Base-by-base conservation (phyloP, 2,329 filamentous ascomycete genomes). In the Calonectria fujianensis region DNA sequence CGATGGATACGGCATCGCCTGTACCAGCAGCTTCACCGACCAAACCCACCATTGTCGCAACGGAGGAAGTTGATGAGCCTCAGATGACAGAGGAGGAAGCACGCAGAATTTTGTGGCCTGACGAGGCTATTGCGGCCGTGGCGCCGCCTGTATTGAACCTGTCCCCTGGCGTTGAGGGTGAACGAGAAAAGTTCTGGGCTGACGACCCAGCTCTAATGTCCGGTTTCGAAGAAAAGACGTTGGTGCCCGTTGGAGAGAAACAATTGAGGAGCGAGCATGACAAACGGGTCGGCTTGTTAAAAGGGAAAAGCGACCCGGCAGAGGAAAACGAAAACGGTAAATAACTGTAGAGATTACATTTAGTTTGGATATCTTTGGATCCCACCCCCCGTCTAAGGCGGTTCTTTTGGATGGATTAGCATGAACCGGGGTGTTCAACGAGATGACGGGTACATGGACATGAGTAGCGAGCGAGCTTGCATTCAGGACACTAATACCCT, bases 11-110 rank as follows among this genome's bases (percentile, higher is more conserved):
- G 51, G 73, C 71, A 10, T 35, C 67, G 13, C 65, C 70, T n/a
- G 69, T 73, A 8, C 11, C 41, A 18, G 32, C 65, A 0, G 31
- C 54, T 14, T 75, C 78, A 2, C 65, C 77, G 1, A 41, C 51
- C 8, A 67, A 78, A 9, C 68, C 75, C 13, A 78, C 67, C 24
- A 31, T 71, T 20, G 37, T 73, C 13, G 57, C 68, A 9, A 72
- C 64, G 7, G 77, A 79, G n/a, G 78, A 80, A 18, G 64, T 76
- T 4, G 80, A 83, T 18, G 83, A 85, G 50, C 76, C 82, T 6
- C 83, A 83, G 0, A 82, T 87, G 78, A 87, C 86, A 4, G 83
- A 84, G 3, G 85, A 87, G 48, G 85, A 87, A 66, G 86, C 85
- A 3, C 79, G 79, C 2, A 80, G 82, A 41, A 87, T 87, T 24